Evolutionary conservation across 371 early-diverging fungal species (phyloP).

Genomic region (Mortierella sp.): DNA sequence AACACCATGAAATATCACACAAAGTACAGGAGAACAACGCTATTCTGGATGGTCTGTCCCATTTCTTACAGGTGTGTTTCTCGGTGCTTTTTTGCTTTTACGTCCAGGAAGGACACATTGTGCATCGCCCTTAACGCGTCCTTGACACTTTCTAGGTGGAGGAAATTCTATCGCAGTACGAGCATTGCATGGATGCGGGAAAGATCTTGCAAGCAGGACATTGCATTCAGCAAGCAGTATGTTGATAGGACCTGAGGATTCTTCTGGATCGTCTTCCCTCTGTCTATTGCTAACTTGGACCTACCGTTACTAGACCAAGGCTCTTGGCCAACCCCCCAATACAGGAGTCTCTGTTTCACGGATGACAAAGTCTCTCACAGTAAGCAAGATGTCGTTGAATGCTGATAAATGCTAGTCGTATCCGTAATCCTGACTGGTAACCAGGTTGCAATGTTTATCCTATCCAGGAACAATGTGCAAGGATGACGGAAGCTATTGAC

Average conservation of each 20-base stretch:
- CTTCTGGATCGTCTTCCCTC: neutral
- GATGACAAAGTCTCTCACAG: constrained; percentile 39
- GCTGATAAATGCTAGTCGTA: neutral
- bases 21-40: constrained; percentile 44
- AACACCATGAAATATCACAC: constrained; percentile 44
- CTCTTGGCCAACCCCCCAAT: constrained; percentile 35
- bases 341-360: constrained; percentile 33
- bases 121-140: no score
- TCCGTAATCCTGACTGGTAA: neutral
- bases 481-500: constrained; percentile 42
- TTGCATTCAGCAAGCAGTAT: constrained; percentile 52
- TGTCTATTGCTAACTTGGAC: neutral
- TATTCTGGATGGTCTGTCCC: constrained; percentile 36
- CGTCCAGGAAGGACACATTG: no score
- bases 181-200: constrained; percentile 42
- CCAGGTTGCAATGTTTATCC: neutral
- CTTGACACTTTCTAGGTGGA: constrained; percentile 19
- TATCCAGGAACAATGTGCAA: constrained; percentile 36
- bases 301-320: constrained; percentile 18
- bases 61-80: constrained; percentile 31
- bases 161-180: constrained; percentile 43
- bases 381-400: constrained; percentile 6
- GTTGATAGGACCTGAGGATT: neutral
- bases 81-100: neutral
- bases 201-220: constrained; percentile 50